A percentile compares a stretch with the other conserved stretches of the same genome.
phyloP scores from a whole-genome alignment of 2,329 filamentous ascomycete species.

The Colletotrichum brevisporum region DNA sequence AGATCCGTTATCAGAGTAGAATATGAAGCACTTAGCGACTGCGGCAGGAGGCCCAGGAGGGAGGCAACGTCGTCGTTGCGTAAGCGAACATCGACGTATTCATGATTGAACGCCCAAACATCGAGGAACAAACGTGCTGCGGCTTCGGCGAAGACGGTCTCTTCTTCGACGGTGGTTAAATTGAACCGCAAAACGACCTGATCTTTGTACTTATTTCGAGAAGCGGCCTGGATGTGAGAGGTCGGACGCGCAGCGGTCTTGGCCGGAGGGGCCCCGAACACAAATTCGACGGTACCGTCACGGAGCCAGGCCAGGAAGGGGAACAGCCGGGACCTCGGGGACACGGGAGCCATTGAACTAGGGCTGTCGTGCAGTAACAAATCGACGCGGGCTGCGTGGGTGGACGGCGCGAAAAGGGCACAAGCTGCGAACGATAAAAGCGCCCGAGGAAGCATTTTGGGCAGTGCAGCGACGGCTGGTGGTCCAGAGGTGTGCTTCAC shows the following conservation, averaged over 20 bases:
- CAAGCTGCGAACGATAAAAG: conserved; percentile 23
- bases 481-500: neutral
- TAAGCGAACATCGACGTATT: conserved; percentile 88
- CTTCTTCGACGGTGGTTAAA: conserved; percentile 77
- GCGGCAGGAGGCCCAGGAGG: conserved; percentile 83
- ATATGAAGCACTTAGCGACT: conserved; percentile 79
- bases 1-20: conserved; percentile 85
- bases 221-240: conserved; percentile 61
- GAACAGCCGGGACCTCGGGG: conserved; percentile 50
- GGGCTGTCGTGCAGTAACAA: conserved; percentile 39
- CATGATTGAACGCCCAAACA: conserved; percentile 86
- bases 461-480: neutral
- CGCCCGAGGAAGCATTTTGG: conserved; percentile 33
- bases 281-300: conserved; percentile 62
- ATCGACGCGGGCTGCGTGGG: conserved; percentile 49
- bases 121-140: conserved; percentile 85
- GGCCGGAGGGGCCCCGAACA: conserved; percentile 62
- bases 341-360: conserved; percentile 30
- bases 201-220: conserved; percentile 73
- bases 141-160: conserved; percentile 79
- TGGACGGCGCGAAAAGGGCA: conserved; percentile 45
- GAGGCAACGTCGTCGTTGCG: conserved; percentile 83
- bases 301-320: conserved; percentile 66
- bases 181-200: conserved; percentile 94
- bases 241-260: conserved; percentile 46